These are phyloP conservation scores for Acacia confusa DNA, from an alignment of 306 rosid genomes.

Conservation along the genomic window DNA sequence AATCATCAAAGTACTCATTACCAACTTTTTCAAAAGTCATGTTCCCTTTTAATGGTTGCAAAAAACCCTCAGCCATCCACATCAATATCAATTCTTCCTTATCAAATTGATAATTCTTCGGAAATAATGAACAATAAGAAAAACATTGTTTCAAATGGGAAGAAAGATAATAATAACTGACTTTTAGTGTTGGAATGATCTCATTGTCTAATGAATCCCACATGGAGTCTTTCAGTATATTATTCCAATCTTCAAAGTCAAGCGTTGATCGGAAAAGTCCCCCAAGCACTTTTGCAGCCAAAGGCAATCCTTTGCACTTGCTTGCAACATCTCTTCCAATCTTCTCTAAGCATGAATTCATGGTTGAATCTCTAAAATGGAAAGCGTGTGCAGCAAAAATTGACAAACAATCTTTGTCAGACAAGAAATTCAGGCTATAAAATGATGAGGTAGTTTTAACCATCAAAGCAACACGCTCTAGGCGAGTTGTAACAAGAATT, in stretches of 20 bases:
- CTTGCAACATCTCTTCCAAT: background rate
- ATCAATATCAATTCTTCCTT: background rate
- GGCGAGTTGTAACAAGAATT: slow-evolving; percentile 27
- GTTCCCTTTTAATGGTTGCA: background rate
- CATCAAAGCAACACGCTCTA: background rate
- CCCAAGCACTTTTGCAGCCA: background rate
- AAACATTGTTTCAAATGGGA: slow-evolving; percentile 20
- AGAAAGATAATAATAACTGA: slow-evolving; percentile 25
- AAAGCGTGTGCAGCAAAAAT: slow-evolving; percentile 23
- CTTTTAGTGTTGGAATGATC: background rate
- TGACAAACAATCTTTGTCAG: background rate
- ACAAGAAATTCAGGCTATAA: background rate
- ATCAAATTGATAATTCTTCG: background rate
- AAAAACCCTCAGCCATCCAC: slow-evolving; percentile 33
- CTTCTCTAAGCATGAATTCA: background rate
- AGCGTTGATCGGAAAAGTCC: slow-evolving; percentile 3
- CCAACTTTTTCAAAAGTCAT: slow-evolving; percentile 4
- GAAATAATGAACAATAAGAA: slow-evolving; percentile 13
- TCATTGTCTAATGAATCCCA: background rate
- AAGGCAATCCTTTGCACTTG: slow-evolving; percentile 30
- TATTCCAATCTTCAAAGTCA: background rate
- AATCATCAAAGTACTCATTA: background rate
- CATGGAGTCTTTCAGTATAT: background rate
- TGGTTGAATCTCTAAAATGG: too few relatives aligned
- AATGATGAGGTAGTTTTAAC: background rate